Base-by-base conservation (phyloP, 306 rosid genomes). In the Medicago arabica region DNA sequence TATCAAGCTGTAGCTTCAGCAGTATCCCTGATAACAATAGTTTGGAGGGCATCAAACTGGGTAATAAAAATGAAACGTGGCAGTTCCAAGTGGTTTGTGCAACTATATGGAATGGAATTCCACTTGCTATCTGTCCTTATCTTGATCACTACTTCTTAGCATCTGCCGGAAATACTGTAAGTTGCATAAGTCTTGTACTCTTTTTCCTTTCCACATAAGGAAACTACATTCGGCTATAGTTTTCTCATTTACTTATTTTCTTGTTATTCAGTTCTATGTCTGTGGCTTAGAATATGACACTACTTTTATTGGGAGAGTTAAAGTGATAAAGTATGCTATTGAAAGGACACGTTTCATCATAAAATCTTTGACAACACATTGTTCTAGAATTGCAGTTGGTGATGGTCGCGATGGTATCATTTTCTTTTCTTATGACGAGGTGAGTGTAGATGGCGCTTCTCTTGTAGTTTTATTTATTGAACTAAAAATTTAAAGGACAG, bases 351-450 rank as follows among this genome's bases (percentile, higher is more conserved):
- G 89, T n/a, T 84, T 78, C 85, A 84, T 86, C 83, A 83, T 93
- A 68, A 91, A 87, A 16, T 89, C 96, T 59, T 80, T 93, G 86
- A 88, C 96, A 69, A 84, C 96, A 60, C 87, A 91, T 81, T 89
- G 81, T 76, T 85, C 89, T 53, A 89, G 92, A 84, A 93, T 93
- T 78, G 92, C 96, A 64, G 98, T 93, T 69, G 98, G 98, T 67
- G 96, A 89, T 86, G 88, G 96, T 57, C 96, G 97, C 72, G 96
- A 91, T 83, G 98, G 98, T 36, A 78, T 93, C 80, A 86, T 93
- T 62, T 84, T 91, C 80, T 93, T 73, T 79, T 81, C 87, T 34
- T 93, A 88, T 75, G 85, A 88, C 21, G 97, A 93, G 96, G 98
- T 93, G 83, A 79, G 88, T 85, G 36, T 25, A 67, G 51, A 46